phyloP scores from a whole-genome alignment of 805 yeast species.

The Saturnispora bothae region DNA sequence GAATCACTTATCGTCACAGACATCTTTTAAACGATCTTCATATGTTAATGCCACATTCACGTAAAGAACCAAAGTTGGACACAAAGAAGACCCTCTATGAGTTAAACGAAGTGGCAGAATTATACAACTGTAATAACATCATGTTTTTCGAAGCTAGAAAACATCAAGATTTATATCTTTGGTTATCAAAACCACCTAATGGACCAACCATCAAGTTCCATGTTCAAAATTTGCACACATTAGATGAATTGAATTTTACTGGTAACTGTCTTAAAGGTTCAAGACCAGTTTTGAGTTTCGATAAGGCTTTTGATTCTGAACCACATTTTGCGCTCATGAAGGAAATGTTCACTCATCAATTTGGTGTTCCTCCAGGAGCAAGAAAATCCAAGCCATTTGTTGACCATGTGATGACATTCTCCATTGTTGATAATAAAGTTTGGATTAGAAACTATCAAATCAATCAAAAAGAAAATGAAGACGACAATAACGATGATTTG shows the following conservation, averaged over 20 bases:
- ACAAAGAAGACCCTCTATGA: slow-evolving; percentile 81
- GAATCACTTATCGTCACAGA: slow-evolving; percentile 91
- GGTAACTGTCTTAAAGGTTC: slow-evolving; percentile 95
- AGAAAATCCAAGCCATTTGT: slow-evolving; percentile 89
- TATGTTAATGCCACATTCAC: slow-evolving; percentile 79
- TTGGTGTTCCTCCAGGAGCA: slow-evolving; percentile 93
- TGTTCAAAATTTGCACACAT: slow-evolving; percentile 88
- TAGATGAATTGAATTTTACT: slow-evolving; percentile 91
- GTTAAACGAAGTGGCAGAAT: slow-evolving; percentile 90
- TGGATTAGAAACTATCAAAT: slow-evolving; percentile 97
- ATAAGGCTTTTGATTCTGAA: slow-evolving; percentile 60
- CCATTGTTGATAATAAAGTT: slow-evolving; percentile 83
- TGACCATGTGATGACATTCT: slow-evolving; percentile 90
- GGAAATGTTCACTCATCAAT: slow-evolving; percentile 70
- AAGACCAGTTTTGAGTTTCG: slow-evolving; percentile 87
- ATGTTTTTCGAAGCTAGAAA: slow-evolving; percentile 92
- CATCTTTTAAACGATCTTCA: slow-evolving; percentile 79
- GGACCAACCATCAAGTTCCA: slow-evolving; percentile 95
- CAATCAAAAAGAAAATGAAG: slow-evolving; percentile 32
- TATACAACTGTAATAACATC: slow-evolving; percentile 93
- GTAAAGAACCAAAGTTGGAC: slow-evolving; percentile 94
- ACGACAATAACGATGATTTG: slow-evolving; percentile 40
- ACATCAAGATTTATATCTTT: slow-evolving; percentile 87
- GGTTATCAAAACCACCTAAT: slow-evolving; percentile 94
- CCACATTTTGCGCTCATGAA: slow-evolving; percentile 65